Percentiles rank a stretch among this genome's conserved stretches.
Conservation (phyloP, 2,329 filamentous ascomycete genomes). For the Diaporthe ilicicola region DNA sequence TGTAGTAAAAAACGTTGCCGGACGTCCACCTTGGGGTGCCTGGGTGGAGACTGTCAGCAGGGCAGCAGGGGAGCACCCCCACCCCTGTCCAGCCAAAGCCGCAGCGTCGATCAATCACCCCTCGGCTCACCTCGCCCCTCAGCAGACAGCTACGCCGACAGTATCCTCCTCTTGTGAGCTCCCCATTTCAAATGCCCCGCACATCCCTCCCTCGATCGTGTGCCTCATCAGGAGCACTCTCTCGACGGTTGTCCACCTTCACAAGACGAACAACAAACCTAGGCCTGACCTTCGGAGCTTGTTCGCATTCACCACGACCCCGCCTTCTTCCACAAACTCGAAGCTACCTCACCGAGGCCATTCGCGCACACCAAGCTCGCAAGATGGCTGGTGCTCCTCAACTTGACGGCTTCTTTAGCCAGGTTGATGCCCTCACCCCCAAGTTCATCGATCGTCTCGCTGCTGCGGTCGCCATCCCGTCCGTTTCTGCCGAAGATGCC, state of each 20-base stretch:
- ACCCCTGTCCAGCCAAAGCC: background rate
- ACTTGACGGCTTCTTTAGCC: slow-evolving; percentile 90
- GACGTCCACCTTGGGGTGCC: background rate
- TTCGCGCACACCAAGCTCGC: slow-evolving; percentile 67
- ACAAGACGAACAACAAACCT: background rate
- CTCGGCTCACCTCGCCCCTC: slow-evolving; percentile 21
- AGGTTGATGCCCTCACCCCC: slow-evolving; percentile 82
- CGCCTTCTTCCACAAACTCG: slow-evolving; percentile 36
- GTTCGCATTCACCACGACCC: slow-evolving; percentile 6
- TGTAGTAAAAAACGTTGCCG: background rate
- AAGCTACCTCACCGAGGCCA: slow-evolving; percentile 61
- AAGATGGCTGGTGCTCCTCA: slow-evolving; percentile 81
- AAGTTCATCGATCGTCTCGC: slow-evolving; percentile 90
- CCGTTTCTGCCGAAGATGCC: slow-evolving; percentile 89
- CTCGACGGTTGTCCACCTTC: slow-evolving; percentile 14
- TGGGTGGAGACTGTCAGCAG: background rate
- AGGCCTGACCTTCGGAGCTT: background rate
- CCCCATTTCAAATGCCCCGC: slow-evolving; percentile 53
- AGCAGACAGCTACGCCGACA: slow-evolving; percentile 18
- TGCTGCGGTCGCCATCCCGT: slow-evolving; percentile 95
- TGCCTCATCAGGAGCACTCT: slow-evolving; percentile 15
- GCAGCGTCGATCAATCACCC: slow-evolving; percentile 18
- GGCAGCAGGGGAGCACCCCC: background rate
- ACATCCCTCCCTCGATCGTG: slow-evolving; percentile 46
- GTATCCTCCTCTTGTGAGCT: slow-evolving; percentile 23